phyloP scores from a whole-genome alignment of 495 filamentous ascomycete species.

The Neurospora intermedia region DNA sequence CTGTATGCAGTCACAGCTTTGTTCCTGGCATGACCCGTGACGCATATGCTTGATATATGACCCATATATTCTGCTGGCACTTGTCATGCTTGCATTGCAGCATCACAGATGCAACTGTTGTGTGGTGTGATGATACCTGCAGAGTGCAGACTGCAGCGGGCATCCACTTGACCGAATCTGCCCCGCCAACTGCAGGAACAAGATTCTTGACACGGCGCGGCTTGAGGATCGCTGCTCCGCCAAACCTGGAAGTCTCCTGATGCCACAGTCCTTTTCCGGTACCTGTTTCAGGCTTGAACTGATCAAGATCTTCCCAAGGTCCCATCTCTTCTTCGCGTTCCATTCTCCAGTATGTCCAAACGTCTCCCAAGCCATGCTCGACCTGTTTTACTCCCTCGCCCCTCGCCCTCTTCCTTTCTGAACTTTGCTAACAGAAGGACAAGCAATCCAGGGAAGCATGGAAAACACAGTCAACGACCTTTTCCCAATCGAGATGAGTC shows the following conservation, averaged over 20 bases:
- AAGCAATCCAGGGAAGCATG: not conserved
- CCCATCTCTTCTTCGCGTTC: not conserved
- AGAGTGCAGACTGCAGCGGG: not conserved
- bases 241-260: not conserved
- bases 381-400: not conserved
- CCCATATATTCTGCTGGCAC: not conserved
- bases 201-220: not conserved
- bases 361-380: not conserved
- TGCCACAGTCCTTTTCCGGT: not conserved
- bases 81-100: not conserved
- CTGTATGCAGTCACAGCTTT: not conserved
- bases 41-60: not conserved
- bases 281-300: not conserved
- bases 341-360: not conserved
- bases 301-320: not conserved
- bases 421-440: not conserved
- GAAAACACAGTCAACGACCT: rapidly evolving
- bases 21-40: not conserved
- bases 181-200: not conserved
- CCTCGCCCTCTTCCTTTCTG: not conserved
- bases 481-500: not conserved
- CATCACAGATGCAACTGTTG: no score
- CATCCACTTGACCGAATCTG: not conserved
- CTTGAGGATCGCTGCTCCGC: not conserved
- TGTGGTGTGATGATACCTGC: not conserved